Evolutionary conservation across 495 filamentous ascomycete genomes (phyloP).

Genomic region (Talaromyces borbonicus): DNA sequence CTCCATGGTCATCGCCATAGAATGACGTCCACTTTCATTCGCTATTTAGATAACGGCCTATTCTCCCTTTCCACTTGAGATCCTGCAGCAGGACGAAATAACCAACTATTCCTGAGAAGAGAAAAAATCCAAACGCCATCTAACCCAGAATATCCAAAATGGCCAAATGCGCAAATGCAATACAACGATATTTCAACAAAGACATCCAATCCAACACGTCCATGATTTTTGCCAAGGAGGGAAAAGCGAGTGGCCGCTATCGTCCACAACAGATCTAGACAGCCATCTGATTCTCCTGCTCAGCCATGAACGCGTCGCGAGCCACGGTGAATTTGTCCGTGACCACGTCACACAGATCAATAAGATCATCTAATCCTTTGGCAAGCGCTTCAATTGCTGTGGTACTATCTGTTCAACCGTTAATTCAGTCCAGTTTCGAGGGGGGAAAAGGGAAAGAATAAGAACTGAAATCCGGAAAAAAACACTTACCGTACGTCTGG

Average conservation of each 20-base stretch:
- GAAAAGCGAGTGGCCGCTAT: too few relatives aligned
- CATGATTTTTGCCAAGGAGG: not conserved
- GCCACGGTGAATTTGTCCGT: conserved; percentile 68
- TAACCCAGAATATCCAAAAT: conserved; percentile 3
- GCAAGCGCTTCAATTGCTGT: conserved; percentile 75
- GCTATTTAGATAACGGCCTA: too few relatives aligned
- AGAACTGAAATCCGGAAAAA: too few relatives aligned
- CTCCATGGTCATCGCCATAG: too few relatives aligned
- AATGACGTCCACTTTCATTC: too few relatives aligned
- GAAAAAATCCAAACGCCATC: conserved; percentile 3
- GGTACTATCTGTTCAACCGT: conserved; percentile 55
- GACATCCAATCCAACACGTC: not conserved
- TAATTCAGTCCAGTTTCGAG: not conserved
- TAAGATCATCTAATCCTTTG: conserved; percentile 80
- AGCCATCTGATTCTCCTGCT: conserved; percentile 27
- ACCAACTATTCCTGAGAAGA: too few relatives aligned
- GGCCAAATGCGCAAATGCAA: too few relatives aligned
- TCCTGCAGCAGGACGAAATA: too few relatives aligned
- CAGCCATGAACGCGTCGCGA: conserved; percentile 51
- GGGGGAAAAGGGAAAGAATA: conserved; percentile 4
- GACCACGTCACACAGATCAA: conserved; percentile 87
- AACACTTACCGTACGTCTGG: conserved; percentile 76
- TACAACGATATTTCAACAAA: not conserved
- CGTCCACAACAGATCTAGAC: conserved; percentile 19
- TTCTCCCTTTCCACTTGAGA: too few relatives aligned